phyloP scores from a whole-genome alignment of 306 rosid genomes.

The Pyrus betulifolia region DNA sequence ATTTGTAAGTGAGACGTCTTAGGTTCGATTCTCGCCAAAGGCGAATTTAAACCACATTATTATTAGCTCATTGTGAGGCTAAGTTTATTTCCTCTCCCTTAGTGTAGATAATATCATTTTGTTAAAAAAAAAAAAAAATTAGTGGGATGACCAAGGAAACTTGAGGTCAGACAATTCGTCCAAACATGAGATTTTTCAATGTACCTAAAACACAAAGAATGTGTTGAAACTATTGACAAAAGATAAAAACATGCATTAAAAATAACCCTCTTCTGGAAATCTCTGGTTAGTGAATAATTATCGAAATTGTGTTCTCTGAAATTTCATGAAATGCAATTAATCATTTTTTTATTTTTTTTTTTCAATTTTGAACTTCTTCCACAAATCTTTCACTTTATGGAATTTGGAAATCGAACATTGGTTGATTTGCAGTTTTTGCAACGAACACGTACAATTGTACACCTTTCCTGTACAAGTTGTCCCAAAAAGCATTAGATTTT shows the following conservation, averaged over 20 bases:
- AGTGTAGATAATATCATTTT: too few species aligned
- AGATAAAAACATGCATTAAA: not conserved
- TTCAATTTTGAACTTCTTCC: not conserved
- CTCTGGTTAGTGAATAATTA: not conserved
- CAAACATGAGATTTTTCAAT: too few species aligned
- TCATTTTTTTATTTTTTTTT: not conserved
- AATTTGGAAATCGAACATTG: not conserved
- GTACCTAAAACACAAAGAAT: too few species aligned
- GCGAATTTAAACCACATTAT: too few species aligned
- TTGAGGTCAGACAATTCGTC: too few species aligned
- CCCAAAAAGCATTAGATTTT: conserved; percentile 15
- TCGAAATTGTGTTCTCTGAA: too few species aligned
- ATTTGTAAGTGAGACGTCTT: too few species aligned
- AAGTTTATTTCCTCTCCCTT: fast-evolving
- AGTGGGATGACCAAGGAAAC: not conserved
- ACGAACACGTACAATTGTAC: not conserved
- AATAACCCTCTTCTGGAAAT: not conserved
- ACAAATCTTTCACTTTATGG: not conserved
- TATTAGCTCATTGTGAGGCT: too few species aligned
- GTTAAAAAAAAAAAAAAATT: too few species aligned
- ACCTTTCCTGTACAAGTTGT: not conserved
- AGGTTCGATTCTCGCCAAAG: too few species aligned
- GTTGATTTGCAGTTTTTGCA: too few species aligned
- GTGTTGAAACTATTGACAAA: too few species aligned
- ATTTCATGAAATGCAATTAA: not conserved